Conservation (phyloP, 2,329 filamentous ascomycete genomes). For the Sphaerulina vaccinii region DNA sequence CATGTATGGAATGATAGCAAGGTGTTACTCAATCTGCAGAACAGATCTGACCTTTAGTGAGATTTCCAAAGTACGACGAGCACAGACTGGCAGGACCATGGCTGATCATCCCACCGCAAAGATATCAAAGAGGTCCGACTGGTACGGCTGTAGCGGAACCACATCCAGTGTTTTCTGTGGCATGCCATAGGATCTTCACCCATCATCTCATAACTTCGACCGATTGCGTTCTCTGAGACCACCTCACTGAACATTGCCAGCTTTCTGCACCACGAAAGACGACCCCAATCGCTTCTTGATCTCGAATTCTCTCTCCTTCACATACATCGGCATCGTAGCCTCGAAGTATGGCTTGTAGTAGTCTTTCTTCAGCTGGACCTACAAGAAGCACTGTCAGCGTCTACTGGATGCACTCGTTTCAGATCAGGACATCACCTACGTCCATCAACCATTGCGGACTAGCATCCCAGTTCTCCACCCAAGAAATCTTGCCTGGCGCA, state of each 20-base stretch:
- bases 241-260: conserved; percentile 8
- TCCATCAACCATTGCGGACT: conserved; percentile 1
- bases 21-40: no score
- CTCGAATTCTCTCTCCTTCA: conserved; percentile 40
- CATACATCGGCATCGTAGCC: conserved; percentile 42
- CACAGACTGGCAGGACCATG: no score
- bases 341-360: conserved; percentile 46
- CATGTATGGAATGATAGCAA: no score
- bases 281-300: conserved; percentile 13
- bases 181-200: no score
- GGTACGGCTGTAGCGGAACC: no score
- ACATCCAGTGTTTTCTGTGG: no score
- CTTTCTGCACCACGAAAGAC: conserved; percentile 9
- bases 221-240: no score
- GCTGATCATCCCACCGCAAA: no score
- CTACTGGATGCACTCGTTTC: not conserved
- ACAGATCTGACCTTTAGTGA: no score
- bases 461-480: conserved; percentile 28
- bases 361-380: conserved; percentile 32
- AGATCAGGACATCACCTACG: not conserved
- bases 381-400: not conserved
- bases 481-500: conserved; percentile 16
- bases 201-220: no score
- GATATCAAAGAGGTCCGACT: no score
- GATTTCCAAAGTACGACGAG: no score